Conservation (phyloP, 352 stramenopile genomes). For the Blastocystis sp. region DNA sequence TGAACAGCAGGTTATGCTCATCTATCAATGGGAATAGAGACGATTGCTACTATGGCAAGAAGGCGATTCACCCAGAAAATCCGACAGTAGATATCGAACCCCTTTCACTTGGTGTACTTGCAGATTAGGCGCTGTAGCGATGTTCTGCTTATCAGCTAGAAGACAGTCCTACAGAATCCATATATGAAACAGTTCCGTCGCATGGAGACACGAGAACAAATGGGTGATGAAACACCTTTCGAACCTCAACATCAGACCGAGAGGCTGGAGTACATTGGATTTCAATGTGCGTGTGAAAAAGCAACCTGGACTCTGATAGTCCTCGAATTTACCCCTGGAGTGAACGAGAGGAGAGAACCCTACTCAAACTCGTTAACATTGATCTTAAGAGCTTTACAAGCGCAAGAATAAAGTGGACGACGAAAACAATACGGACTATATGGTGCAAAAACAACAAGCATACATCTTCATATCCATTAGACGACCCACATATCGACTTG, state of each 20-base stretch:
- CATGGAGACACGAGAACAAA: constrained; percentile 20
- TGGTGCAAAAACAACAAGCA: not conserved
- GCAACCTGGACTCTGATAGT: constrained; percentile 40
- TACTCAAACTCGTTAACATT: constrained; percentile 50
- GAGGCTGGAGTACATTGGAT: not conserved
- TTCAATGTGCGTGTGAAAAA: constrained; percentile 56
- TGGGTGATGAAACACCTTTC: not conserved
- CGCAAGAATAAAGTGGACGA: constrained; percentile 40
- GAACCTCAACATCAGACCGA: not conserved
- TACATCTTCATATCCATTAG: constrained; percentile 38
- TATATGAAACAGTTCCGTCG: constrained; percentile 15
- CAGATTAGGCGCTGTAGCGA: not conserved
- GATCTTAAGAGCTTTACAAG: not conserved
- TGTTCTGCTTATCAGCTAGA: not conserved
- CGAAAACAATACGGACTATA: constrained; percentile 24
- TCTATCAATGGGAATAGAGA: not conserved
- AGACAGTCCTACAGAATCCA: not conserved
- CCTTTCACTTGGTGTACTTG: constrained; percentile 58
- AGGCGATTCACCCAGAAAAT: not conserved
- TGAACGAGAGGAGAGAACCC: not conserved
- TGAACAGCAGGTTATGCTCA: not conserved
- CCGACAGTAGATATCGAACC: not conserved
- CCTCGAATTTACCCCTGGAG: constrained; percentile 38
- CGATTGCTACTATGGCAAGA: not conserved
- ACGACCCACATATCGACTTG: constrained; percentile 14